Conservation (phyloP, 331 rosid genomes). For the Arachis monticola region DNA sequence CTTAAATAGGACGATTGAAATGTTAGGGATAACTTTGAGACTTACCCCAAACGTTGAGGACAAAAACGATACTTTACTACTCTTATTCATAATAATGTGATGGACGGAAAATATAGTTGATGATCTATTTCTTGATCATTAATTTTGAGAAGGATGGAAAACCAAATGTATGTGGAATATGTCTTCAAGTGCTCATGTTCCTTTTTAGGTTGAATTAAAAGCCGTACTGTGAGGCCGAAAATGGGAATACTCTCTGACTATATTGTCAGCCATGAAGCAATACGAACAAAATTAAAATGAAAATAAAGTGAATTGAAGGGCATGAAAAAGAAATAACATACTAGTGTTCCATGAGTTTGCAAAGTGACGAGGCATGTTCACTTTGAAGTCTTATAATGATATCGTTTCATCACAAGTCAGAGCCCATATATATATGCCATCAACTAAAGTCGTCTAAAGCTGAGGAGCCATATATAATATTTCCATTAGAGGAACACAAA, state of each 20-base stretch:
- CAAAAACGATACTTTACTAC: no score
- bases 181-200: not conserved
- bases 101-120: no score
- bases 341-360: not conserved
- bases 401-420: conserved; percentile 37
- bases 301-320: no score
- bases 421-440: conserved; percentile 20
- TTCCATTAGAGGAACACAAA: conserved; percentile 15
- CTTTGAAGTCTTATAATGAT: conserved; percentile 32
- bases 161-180: no score
- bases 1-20: no score
- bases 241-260: conserved; percentile 21
- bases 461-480: not conserved
- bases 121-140: no score
- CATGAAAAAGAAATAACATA: conserved; percentile 27
- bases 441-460: conserved; percentile 38
- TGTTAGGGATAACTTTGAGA: no score
- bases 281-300: not conserved
- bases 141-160: no score
- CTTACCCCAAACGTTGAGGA: no score
- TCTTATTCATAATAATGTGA: no score
- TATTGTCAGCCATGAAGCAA: conserved; percentile 17
- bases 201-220: conserved; percentile 9
- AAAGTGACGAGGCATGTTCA: conserved; percentile 34
- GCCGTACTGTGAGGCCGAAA: conserved; percentile 15